phyloP scores from a whole-genome alignment of 257 asterid species.

The Mitragyna speciosa region DNA sequence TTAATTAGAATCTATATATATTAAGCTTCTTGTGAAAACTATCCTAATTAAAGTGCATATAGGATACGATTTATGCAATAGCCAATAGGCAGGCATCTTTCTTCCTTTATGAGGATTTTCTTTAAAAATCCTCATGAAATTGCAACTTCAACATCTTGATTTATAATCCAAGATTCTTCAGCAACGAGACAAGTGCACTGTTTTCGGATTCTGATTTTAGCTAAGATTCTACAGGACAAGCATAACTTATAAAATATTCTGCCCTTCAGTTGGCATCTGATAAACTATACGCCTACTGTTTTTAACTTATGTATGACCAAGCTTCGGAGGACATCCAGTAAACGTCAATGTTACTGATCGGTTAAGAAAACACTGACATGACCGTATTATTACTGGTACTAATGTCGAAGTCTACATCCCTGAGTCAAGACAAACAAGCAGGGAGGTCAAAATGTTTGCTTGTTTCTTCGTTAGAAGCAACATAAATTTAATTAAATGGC shows the following conservation, averaged over 20 bases:
- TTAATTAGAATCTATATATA: neutral
- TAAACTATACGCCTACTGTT: neutral
- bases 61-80: neutral
- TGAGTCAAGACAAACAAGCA: neutral
- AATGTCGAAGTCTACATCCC: neutral
- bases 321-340: neutral
- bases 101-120: neutral
- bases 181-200: neutral
- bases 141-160: neutral
- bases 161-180: neutral
- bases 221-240: neutral
- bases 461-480: neutral
- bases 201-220: neutral
- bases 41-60: neutral
- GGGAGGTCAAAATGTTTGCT: neutral
- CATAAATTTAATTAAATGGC: neutral
- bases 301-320: neutral
- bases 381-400: too few relatives aligned
- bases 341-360: neutral
- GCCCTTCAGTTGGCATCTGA: neutral
- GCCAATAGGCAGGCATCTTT: neutral
- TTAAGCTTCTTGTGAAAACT: neutral
- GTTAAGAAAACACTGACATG: neutral
- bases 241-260: neutral
- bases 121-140: neutral